Evolutionary conservation across 768 basidiomycete genomes (phyloP), one percentile per base, ranked within the genome.

Genomic region (Naganishia vaughanmartiniae): DNA sequence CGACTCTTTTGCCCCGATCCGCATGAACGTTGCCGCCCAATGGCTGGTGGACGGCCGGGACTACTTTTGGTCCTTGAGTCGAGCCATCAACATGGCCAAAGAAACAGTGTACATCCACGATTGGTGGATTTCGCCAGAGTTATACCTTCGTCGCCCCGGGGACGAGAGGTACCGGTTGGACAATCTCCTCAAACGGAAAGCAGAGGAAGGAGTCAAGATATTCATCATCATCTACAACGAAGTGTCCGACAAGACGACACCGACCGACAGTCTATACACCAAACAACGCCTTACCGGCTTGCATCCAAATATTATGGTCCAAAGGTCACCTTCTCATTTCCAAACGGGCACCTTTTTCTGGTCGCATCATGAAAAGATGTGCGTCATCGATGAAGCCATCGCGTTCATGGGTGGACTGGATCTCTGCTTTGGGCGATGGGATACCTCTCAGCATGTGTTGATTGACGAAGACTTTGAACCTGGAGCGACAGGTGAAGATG

Each of bases 41-140:
- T 99, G 95, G 95, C 87, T 99, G 2, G 93, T 98, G 21, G 95
- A 99, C 81, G 95, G 95, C 90, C 88, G 95, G 14, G 95, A 99
- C 80, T 99, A 99, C 78, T 95, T 93, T 82, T 99, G 95, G 96
- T 95, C 94, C 77, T 83, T 99, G 28, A 92, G 91, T 28, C 87
- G 92, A 48, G 95, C 95, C 0, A 89, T 99, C 56, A 84, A 91
- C 30, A 85, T 96, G 74, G 95, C 95, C 0, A 89, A 89, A 78
- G 89, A 92, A 76, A 85, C 83, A 54, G 93, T 96, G 67, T 94
- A 93, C 78, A 96, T 97, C 45, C 96, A 98, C 78, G 95, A 95
- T 81, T 97, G 95, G 95, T 98, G 95, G 96, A 76, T 81, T 54
- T 77, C 76, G 1, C 80, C 80, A 89, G 90, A 96, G 79, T 82